Evolutionary conservation across 805 yeast species (phyloP).

Genomic region (Lipomyces chichibuensis): DNA sequence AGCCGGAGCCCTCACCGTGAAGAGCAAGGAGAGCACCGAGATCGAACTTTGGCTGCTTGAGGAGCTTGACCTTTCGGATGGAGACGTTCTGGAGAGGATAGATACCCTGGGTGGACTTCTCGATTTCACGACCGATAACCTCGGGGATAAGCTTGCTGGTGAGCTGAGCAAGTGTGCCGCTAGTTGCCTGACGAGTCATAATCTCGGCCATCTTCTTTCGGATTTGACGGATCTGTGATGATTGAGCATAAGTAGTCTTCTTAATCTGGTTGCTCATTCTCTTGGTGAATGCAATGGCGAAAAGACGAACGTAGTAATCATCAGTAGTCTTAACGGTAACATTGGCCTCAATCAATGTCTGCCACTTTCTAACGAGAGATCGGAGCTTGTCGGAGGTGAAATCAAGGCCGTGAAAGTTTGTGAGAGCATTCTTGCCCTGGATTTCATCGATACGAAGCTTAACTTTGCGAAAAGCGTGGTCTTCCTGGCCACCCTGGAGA

Average conservation of each 20-base stretch:
- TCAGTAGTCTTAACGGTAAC: slow-evolving; percentile 98
- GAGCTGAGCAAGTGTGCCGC: slow-evolving; percentile 93
- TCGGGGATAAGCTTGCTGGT: slow-evolving; percentile 97
- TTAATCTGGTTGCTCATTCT: slow-evolving; percentile 95
- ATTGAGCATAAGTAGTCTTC: slow-evolving; percentile 97
- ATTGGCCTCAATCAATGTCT: slow-evolving; percentile 95
- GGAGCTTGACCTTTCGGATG: slow-evolving; percentile 98
- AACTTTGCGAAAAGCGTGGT: slow-evolving; percentile 96
- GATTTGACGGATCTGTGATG: slow-evolving; percentile 95
- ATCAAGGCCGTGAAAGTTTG: slow-evolving; percentile 99
- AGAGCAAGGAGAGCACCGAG: slow-evolving; percentile 93
- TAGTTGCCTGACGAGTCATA: slow-evolving; percentile 94
- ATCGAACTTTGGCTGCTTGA: slow-evolving; percentile 98
- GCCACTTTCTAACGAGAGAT: slow-evolving; percentile 99
- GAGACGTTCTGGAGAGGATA: slow-evolving; percentile 98
- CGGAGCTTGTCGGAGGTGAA: slow-evolving; percentile 97
- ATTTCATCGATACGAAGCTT: slow-evolving; percentile 98
- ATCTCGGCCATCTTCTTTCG: slow-evolving; percentile 96
- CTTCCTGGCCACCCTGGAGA: slow-evolving; percentile 93
- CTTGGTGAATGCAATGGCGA: slow-evolving; percentile 98
- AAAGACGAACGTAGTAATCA: slow-evolving; percentile 94
- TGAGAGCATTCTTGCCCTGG: slow-evolving; percentile 96
- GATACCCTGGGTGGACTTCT: slow-evolving; percentile 91
- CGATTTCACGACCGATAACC: slow-evolving; percentile 98
- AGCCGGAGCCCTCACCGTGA: slow-evolving; percentile 91